Base-by-base conservation (phyloP, 1,139 yeast species). In the Suhomyces yuchorum region DNA sequence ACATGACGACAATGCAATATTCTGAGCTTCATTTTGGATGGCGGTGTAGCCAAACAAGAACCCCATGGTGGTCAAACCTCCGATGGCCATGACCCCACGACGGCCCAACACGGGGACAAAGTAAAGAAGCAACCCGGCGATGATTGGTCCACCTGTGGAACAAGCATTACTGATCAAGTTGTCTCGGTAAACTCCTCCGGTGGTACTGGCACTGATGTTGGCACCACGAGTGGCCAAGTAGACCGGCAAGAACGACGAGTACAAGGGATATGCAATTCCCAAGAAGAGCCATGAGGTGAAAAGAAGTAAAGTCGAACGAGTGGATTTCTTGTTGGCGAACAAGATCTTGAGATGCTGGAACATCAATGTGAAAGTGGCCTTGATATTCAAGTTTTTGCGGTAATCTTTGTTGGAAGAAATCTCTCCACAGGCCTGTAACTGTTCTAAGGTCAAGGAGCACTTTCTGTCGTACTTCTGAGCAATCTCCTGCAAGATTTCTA, bases 31-130 rank as follows among this genome's bases (percentile, higher is more conserved):
- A 2, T 78, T 77, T 56, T 75, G 70, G 28, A 81, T 80, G 1
- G 78, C 71, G 3, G 87, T 81, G 57, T 79, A 81, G 19, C 81
- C 82, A 62, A 82, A 81, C 51, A 82, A 63, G 49, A 81, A 72
- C 2, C 77, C 80, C 81, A 81, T 81, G 15, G 80, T 65, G 3
- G 71, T 51, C 9, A 82, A 14, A 0, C 82, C 82, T 15, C 85
- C 85, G 47, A 82, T 65, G 14, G 69, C 69, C 74, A 82, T 67
- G 3, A 82, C 72, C 5, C 85, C 85, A 54, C 81, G 69, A 55
- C 86, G 69, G 8, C 87, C 87, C 32, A 80, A 53, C 18, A 57
- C 57, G 2, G 81, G 84, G 50, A 78, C 59, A 42, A 68, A 64
- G 47, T 77, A 66, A 40, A 77, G 49, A 4, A 62, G 50, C 3